Evolutionary conservation across 306 rosid species (phyloP).

Genomic region (Medicago arabica): DNA sequence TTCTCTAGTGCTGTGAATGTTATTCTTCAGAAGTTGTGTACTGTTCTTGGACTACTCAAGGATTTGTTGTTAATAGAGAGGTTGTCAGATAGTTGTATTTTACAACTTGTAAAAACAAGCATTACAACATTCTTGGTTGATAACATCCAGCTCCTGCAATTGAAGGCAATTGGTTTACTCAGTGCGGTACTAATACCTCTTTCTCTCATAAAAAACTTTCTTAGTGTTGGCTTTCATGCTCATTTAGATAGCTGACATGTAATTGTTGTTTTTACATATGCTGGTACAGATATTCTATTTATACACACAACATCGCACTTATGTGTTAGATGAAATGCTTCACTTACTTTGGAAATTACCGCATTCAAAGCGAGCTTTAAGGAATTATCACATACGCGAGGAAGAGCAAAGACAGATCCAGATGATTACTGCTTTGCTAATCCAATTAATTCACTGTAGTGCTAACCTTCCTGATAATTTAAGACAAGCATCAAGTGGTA

Average conservation of each 20-base stretch:
- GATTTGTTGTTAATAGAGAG: conserved; percentile 90
- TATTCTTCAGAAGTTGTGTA: conserved; percentile 95
- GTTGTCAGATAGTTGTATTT: conserved; percentile 95
- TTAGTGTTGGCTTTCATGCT: conserved; percentile 21
- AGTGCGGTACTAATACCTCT: conserved; percentile 72
- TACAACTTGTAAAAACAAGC: conserved; percentile 92
- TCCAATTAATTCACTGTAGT: conserved; percentile 90
- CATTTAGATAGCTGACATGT: conserved; percentile 17
- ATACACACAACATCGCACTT: conserved; percentile 82
- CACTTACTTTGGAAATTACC: conserved; percentile 92
- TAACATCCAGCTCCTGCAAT: conserved; percentile 93
- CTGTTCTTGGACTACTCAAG: conserved; percentile 87
- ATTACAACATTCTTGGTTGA: conserved; percentile 91
- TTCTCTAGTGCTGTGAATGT: conserved; percentile 78
- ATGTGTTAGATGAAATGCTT: conserved; percentile 92
- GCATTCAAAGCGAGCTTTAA: conserved; percentile 82
- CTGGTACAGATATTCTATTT: conserved; percentile 87
- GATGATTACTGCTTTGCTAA: conserved; percentile 91
- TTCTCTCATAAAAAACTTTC: conserved; percentile 33
- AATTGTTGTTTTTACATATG: conserved; percentile 33
- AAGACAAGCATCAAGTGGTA: conserved; percentile 73
- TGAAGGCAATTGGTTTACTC: conserved; percentile 90
- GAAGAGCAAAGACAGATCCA: conserved; percentile 99
- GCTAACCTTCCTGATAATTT: conserved; percentile 88
- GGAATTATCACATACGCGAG: conserved; percentile 86